Evolutionary conservation across 2,329 filamentous ascomycete species (phyloP).

Genomic region (Pseudovirgaria hyperparasitica): DNA sequence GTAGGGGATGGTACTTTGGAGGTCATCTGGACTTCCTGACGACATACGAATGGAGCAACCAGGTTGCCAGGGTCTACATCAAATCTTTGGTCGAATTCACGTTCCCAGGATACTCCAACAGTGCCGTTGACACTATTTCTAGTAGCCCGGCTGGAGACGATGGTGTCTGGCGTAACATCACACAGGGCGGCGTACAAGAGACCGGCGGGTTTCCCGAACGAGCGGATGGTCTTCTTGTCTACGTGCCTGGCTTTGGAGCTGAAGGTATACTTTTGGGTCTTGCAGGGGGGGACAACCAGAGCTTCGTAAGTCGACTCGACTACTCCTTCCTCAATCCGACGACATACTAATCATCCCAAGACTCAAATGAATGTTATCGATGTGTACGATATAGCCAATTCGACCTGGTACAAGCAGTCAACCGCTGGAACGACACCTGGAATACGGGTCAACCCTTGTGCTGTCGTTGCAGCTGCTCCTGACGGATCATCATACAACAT

Average conservation of each 20-base stretch:
- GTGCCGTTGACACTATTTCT: slow-evolving; percentile 44
- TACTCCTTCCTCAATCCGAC: slow-evolving; percentile 4
- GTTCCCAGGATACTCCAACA: slow-evolving; percentile 55
- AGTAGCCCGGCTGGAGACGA: slow-evolving; percentile 44
- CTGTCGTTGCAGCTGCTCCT: slow-evolving; percentile 58
- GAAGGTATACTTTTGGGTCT: slow-evolving; percentile 67
- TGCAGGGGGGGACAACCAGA: slow-evolving; percentile 56
- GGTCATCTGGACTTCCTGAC: slow-evolving; percentile 58
- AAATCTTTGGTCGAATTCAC: slow-evolving; percentile 67
- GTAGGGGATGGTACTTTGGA: slow-evolving; percentile 66
- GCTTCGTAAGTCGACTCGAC: slow-evolving; percentile 41
- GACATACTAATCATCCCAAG: slow-evolving; percentile 15
- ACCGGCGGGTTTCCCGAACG: slow-evolving; percentile 56
- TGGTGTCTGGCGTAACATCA: slow-evolving; percentile 63
- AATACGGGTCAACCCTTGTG: slow-evolving; percentile 53
- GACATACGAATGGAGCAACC: slow-evolving; percentile 54
- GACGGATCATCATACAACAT: slow-evolving; percentile 66
- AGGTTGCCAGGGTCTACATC: slow-evolving; percentile 52
- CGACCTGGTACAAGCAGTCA: slow-evolving; percentile 61
- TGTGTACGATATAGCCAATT: slow-evolving; percentile 62
- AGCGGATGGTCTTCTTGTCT: slow-evolving; percentile 60
- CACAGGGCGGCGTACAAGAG: slow-evolving; percentile 54
- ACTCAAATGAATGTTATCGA: slow-evolving; percentile 61
- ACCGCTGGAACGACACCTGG: slow-evolving; percentile 48
- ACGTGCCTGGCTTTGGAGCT: slow-evolving; percentile 63